Conservation (phyloP, 2,329 filamentous ascomycete species). For the Teratosphaeria pseudoeucalypti region DNA sequence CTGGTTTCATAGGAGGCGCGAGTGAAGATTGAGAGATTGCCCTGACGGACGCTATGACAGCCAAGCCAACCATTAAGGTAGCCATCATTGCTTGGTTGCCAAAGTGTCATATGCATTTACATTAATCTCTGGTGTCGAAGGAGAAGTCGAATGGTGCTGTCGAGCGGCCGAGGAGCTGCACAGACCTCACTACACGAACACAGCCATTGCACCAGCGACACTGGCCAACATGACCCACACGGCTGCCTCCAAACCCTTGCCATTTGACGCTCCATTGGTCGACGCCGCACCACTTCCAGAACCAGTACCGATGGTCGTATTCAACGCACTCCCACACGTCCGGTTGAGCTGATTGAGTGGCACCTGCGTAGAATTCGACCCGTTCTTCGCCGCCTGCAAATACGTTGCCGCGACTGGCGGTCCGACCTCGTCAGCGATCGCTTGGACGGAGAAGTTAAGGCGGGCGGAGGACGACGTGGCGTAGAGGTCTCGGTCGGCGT, state of each 20-base stretch:
- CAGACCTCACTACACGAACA: neutral
- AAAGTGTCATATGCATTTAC: neutral
- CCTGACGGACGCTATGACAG: neutral
- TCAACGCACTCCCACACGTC: neutral
- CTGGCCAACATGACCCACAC: neutral
- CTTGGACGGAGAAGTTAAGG: constrained; percentile 16
- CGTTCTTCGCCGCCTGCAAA: constrained; percentile 4
- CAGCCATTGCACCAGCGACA: neutral
- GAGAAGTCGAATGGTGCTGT: neutral
- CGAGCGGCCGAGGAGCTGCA: neutral
- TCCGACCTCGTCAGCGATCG: constrained; percentile 11
- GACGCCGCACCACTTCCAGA: neutral
- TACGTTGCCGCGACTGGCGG: constrained; percentile 20
- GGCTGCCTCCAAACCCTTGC: neutral
- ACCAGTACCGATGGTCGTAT: neutral
- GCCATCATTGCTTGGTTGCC: neutral
- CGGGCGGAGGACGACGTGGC: constrained; percentile 6
- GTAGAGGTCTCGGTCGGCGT: constrained; percentile 8
- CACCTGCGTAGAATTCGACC: neutral
- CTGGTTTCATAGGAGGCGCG: neutral
- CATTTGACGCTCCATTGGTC: neutral
- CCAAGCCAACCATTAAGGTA: neutral
- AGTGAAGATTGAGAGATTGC: neutral
- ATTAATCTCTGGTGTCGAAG: neutral
- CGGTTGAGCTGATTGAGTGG: neutral